Evolutionary conservation across 2,329 filamentous ascomycete genomes (phyloP), one percentile per base, ranked within the genome.

Genomic region (Lecanicillium sp.): DNA sequence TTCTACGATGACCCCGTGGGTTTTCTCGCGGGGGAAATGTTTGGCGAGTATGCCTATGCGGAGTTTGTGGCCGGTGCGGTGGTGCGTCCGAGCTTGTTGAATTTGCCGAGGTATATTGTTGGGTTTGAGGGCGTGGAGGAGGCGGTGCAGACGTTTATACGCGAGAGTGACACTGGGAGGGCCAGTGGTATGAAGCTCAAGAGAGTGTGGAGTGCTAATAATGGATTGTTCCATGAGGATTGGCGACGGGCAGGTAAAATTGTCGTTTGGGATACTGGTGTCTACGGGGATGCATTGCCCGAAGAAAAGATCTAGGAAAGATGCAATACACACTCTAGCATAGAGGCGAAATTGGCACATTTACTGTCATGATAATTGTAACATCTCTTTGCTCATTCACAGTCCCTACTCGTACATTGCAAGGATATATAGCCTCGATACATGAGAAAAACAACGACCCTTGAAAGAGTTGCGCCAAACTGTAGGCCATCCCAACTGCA

Each of bases 1-100:
- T 98, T 98, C 66, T 97, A 95, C 61, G 74, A 84, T 44, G 77
- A 81, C 17, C 57, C 62, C 10, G 5, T 57, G 47, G 22, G 47
- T 1, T 90, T 87, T 51, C 54, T 89, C 20, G 47, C 61, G 41
- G 48, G 57, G 32, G 62, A 76, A 65, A 53, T 86, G 17, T 78
- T 69, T 33, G 43, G 39, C 3, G 18, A n/a, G 4, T 39, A 29
- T 4, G 28, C 33, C 17, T n/a, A 19, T 4, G n/a, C 29, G 20
- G 13, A 19, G 17, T 25, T 22, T 9, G 9, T 29, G 2, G 10
- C 10, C 15, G 14, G 33, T 15, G 29, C 39, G 7, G 25, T 33
- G 11, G 43, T 41, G 17, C 47, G 44, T 4, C 47, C 49, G 5
- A 36, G 35, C 15, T 8, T 45, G 45, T 36, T 47, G 17, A 27